Evolutionary conservation across 306 rosid species (phyloP), one percentile per base, ranked within the genome.

Genomic region (Potentilla sterilis): DNA sequence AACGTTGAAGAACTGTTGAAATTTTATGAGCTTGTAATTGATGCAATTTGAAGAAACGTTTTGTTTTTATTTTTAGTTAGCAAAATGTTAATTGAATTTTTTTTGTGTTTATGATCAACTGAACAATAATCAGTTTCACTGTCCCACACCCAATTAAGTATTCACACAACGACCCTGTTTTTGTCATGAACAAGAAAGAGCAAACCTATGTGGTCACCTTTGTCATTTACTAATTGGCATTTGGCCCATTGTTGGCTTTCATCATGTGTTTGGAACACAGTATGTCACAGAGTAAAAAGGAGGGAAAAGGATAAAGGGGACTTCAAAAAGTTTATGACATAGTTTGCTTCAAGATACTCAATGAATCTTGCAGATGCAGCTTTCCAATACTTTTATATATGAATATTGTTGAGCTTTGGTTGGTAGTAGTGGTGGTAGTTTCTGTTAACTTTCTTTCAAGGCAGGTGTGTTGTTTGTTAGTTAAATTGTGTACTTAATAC

Each of bases 371-470:
- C 68, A 66, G 81, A 75, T 77, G 72, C 79, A 70, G 59, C 78
- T 55, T 81, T 78, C 55, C 69, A 34, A 62, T 58, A 68, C 51
- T 46, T 81, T 69, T 24, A 16, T 65, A 19, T 41, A 57, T 47
- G 21, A 22, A 46, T 75, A 57, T 46, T 21, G 63, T 61, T 69
- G 5, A 80, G 82, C 77, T 78, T 76, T 87, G 95, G 89, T 94
- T 79, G 98, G 96, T 93, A 70, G 88, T 89, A 88, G 98, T 94
- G 98, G 95, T 81, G 98, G 83, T 90, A 41, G 98, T 88, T 93
- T 83, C 83, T 75, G 71, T 82, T 81, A 91, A 81, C 92, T 95
- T 95, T 86, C 93, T 86, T 95, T 82, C 85, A 90, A 92, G 97
- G 87, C 80, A 91, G 86, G 89, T 86, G 70, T 90, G 79, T 51